Evolutionary conservation across 106 monocot genomes (phyloP).

Genomic region (Allium fistulosum): DNA sequence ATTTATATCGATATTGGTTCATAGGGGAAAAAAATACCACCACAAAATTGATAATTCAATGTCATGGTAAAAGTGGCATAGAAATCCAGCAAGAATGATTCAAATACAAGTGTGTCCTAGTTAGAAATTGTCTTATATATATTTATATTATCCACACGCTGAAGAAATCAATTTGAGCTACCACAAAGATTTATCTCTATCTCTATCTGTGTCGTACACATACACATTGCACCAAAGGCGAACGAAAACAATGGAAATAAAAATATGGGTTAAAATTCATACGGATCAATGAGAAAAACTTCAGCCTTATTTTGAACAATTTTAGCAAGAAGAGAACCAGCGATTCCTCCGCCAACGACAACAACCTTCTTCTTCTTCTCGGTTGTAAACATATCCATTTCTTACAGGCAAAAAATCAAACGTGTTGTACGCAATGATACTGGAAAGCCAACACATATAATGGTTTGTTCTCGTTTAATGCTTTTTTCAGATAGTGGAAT

Average conservation of each 20-base stretch:
- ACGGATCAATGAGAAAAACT: conserved; percentile 55
- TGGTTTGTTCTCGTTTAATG: too few relatives aligned
- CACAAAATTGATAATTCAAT: too few relatives aligned
- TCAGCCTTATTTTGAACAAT: conserved; percentile 35
- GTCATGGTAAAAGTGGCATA: too few relatives aligned
- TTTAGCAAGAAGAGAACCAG: conserved; percentile 37
- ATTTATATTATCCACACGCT: too few relatives aligned
- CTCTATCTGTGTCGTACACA: background rate
- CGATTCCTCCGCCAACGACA: conserved; percentile 58
- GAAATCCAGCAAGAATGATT: too few relatives aligned
- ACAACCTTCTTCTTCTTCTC: conserved; percentile 30
- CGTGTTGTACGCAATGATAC: background rate
- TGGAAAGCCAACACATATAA: too few relatives aligned
- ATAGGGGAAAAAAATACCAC: too few relatives aligned
- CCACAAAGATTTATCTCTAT: too few relatives aligned
- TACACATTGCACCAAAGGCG: background rate
- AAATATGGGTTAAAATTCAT: conserved; percentile 9
- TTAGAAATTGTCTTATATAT: too few relatives aligned
- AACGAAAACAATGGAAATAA: background rate
- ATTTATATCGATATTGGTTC: too few relatives aligned
- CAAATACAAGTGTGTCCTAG: too few relatives aligned
- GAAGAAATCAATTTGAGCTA: background rate
- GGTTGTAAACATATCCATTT: background rate
- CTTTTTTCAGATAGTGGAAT: too few relatives aligned
- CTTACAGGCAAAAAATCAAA: conserved; percentile 1